Conservation (phyloP, 192 early-diverging fungal genomes). For the Backusella psychrophila region DNA sequence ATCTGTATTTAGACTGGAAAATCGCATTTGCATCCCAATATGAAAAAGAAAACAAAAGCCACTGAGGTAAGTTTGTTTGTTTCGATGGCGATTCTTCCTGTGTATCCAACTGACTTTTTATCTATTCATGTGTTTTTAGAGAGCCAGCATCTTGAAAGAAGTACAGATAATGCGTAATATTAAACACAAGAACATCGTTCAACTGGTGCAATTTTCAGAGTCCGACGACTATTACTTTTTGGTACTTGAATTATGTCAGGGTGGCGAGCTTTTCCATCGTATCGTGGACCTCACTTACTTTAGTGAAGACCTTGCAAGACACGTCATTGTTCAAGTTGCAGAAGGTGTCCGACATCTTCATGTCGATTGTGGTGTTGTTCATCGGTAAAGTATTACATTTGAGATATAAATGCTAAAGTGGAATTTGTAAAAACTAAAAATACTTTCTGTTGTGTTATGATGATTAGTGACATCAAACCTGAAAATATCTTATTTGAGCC, state of each 20-base stretch:
- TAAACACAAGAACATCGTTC: conserved; percentile 74
- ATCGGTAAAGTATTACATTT: conserved; percentile 44
- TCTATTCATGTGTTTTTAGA: conserved; percentile 10
- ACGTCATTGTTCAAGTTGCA: conserved; percentile 87
- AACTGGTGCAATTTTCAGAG: conserved; percentile 74
- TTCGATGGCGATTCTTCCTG: background rate
- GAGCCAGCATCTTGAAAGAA: conserved; percentile 85
- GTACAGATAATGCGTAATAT: conserved; percentile 81
- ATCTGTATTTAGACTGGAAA: conserved; percentile 18
- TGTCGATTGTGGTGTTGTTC: conserved; percentile 74
- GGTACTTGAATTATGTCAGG: conserved; percentile 79
- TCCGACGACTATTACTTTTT: conserved; percentile 74
- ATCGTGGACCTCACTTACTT: conserved; percentile 81
- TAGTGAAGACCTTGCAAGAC: conserved; percentile 73
- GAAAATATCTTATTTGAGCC: conserved; percentile 86
- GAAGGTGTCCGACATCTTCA: conserved; percentile 83
- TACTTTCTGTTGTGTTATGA: background rate
- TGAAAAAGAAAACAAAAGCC: conserved; percentile 37
- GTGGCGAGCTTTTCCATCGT: conserved; percentile 90
- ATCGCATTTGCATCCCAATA: conserved; percentile 33
- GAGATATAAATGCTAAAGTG: background rate
- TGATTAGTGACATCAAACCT: conserved; percentile 85
- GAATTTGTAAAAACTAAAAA: background rate
- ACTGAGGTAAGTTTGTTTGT: conserved; percentile 18
- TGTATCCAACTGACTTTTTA: background rate